phyloP scores from a whole-genome alignment of 176 grass and related monocot genomes.

The Carex myosuroides region DNA sequence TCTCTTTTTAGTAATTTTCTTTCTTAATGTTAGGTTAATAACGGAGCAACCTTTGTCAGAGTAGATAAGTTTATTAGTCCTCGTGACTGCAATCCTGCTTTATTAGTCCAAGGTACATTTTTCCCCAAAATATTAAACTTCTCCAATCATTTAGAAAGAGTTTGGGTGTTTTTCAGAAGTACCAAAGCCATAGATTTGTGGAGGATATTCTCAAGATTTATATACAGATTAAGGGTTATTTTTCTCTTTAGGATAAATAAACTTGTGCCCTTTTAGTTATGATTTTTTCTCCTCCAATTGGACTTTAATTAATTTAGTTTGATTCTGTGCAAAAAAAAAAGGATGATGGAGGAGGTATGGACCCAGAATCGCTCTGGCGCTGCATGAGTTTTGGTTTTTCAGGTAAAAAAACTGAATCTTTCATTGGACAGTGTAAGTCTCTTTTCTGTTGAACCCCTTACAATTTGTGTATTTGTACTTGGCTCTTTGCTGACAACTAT shows the following conservation, averaged over 20 bases:
- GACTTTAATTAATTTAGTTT: slow-evolving; percentile 15
- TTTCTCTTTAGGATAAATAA: slow-evolving; percentile 16
- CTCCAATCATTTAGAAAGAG: neutral
- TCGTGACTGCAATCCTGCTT: slow-evolving; percentile 15
- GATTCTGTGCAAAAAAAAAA: slow-evolving; percentile 21
- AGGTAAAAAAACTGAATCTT: slow-evolving; percentile 78
- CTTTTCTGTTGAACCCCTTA: slow-evolving; percentile 12
- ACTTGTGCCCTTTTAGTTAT: slow-evolving; percentile 8
- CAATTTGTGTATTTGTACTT: slow-evolving; percentile 25
- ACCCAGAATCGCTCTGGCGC: slow-evolving; percentile 55
- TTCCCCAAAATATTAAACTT: neutral
- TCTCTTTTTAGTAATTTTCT: slow-evolving; percentile 7
- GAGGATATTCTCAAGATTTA: slow-evolving; percentile 2
- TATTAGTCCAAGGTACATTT: slow-evolving; percentile 38
- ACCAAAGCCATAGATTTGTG: neutral
- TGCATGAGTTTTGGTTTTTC: slow-evolving; percentile 99
- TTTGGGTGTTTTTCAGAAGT: neutral
- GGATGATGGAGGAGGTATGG: slow-evolving; percentile 99
- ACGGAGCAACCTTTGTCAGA: slow-evolving; percentile 37
- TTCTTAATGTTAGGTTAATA: slow-evolving; percentile 27
- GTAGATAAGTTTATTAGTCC: slow-evolving; percentile 40
- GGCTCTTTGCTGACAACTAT: slow-evolving; percentile 16
- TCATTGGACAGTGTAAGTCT: slow-evolving; percentile 85
- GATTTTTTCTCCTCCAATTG: slow-evolving; percentile 7
- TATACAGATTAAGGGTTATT: slow-evolving; percentile 22